Percentiles rank a stretch among this genome's conserved stretches.
These are phyloP conservation scores for Funneliformis caledonium DNA, from an alignment of 371 early-diverging fungal species.

Conservation along the genomic window DNA sequence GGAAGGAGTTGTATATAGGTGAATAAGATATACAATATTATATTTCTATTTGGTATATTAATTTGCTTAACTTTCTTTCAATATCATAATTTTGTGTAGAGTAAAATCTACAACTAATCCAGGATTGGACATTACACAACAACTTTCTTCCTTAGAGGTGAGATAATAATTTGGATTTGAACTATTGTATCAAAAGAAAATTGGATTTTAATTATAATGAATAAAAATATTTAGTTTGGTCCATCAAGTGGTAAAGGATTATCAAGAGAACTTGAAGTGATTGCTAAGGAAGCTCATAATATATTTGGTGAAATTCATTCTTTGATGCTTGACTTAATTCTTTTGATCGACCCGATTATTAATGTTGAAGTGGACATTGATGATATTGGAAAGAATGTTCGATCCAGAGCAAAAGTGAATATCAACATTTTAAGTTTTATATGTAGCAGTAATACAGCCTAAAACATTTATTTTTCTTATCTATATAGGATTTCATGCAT, in stretches of 20 bases:
- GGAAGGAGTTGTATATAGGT: background rate
- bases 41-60: background rate
- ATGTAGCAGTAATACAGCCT: background rate
- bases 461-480: background rate
- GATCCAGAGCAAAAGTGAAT: constrained; percentile 17
- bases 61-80: background rate
- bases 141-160: constrained; percentile 5
- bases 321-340: constrained; percentile 30
- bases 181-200: background rate
- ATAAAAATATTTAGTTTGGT: background rate
- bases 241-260: background rate
- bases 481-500: constrained; percentile 5
- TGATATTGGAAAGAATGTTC: constrained; percentile 10
- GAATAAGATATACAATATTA: background rate
- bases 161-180: background rate
- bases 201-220: background rate
- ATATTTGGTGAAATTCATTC: constrained; percentile 14
- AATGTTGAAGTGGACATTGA: constrained; percentile 20
- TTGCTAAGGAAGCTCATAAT: constrained; percentile 13
- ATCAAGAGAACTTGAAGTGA: constrained; percentile 4
- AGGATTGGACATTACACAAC: constrained; percentile 9
- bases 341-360: constrained; percentile 20
- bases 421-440: background rate
- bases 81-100: background rate
- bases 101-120: too few species aligned